phyloP scores from a whole-genome alignment of 2,329 filamentous ascomycete species.

The Fusarium buharicum region DNA sequence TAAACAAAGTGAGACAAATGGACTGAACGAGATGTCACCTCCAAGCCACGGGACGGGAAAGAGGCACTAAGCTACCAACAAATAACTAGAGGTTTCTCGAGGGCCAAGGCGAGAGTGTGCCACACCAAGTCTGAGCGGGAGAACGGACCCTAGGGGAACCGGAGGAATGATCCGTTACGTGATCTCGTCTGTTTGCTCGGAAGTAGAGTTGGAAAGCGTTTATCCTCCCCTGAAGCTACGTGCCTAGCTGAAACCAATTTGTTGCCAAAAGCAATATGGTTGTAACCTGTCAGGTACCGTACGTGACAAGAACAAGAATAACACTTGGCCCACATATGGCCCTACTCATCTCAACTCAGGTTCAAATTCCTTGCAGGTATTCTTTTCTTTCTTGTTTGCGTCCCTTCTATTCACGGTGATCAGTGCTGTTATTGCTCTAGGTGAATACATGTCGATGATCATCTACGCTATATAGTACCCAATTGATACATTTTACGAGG shows the following conservation, averaged over 20 bases:
- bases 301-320: background rate
- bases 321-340: background rate
- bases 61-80: background rate
- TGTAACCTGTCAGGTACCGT: slow-evolving; percentile 10
- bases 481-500: too few relatives aligned
- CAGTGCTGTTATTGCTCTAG: too few relatives aligned
- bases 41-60: background rate
- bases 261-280: slow-evolving; percentile 13
- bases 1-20: background rate
- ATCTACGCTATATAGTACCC: too few relatives aligned
- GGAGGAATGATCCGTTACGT: background rate
- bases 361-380: background rate
- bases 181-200: background rate
- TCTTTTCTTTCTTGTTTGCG: background rate
- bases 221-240: slow-evolving; percentile 5
- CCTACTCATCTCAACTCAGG: background rate
- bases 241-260: background rate
- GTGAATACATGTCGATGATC: too few relatives aligned
- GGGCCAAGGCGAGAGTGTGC: background rate
- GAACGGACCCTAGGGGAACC: background rate
- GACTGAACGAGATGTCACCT: background rate
- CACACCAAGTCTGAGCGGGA: background rate
- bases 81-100: background rate
- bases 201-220: background rate
- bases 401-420: background rate